Evolutionary conservation across 495 filamentous ascomycete genomes (phyloP).

Genomic region (Entonaema liquescens): DNA sequence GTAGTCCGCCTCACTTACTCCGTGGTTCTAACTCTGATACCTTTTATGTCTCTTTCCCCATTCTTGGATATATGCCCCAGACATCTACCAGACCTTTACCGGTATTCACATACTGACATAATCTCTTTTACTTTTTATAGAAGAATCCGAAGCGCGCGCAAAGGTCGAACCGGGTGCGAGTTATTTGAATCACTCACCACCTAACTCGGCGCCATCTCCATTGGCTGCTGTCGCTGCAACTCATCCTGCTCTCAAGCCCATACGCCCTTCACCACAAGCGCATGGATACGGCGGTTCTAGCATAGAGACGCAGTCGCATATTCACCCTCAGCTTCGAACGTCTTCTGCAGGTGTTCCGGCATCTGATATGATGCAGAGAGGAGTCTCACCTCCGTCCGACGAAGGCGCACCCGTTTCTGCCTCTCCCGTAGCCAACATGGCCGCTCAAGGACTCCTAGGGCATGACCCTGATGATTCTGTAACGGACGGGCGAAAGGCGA

Average conservation of each 20-base stretch:
- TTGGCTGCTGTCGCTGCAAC: constrained; percentile 10
- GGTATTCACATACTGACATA: constrained; percentile 23
- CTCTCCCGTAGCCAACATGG: constrained; percentile 42
- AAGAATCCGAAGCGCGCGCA: constrained; percentile 32
- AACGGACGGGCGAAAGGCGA: constrained; percentile 60
- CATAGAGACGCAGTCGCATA: constrained; percentile 38
- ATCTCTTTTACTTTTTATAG: constrained; percentile 17
- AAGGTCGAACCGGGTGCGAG: constrained; percentile 27
- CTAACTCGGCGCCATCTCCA: constrained; percentile 22
- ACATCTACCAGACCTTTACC: background rate
- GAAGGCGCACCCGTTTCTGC: constrained; percentile 44
- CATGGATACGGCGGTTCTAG: constrained; percentile 36
- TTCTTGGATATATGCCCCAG: constrained; percentile 23
- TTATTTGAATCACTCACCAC: constrained; percentile 17
- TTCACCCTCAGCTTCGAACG: constrained; percentile 42
- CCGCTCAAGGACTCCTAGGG: constrained; percentile 43
- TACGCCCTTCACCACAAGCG: constrained; percentile 34
- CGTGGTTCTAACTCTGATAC: constrained; percentile 26
- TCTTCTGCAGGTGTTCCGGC: constrained; percentile 24
- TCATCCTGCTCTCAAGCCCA: constrained; percentile 28
- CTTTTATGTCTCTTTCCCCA: constrained; percentile 21
- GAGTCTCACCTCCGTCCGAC: constrained; percentile 44
- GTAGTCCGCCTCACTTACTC: constrained; percentile 35
- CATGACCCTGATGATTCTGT: constrained; percentile 45
- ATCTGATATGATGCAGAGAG: constrained; percentile 49